These are phyloP conservation scores for Monosporascus sp. DNA, from an alignment of 2,329 filamentous ascomycete genomes.

Conservation along the genomic window DNA sequence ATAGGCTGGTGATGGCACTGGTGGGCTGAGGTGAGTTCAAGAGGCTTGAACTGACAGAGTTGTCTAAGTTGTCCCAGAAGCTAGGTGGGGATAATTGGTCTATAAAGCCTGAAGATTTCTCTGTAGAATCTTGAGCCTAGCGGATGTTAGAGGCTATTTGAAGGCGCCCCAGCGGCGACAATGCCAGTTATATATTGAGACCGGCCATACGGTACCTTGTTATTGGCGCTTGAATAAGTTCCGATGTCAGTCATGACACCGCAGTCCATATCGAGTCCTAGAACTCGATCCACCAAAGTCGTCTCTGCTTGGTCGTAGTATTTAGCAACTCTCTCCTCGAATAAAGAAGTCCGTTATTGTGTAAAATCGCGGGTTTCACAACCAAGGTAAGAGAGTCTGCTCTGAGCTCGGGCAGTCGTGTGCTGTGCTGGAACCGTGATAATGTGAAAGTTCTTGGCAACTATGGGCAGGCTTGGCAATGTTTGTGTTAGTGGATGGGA, in stretches of 20 bases:
- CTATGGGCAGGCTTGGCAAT: neutral
- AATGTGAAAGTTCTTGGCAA: neutral
- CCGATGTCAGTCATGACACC: conserved; percentile 31
- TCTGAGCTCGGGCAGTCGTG: too few species aligned
- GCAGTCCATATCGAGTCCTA: conserved; percentile 29
- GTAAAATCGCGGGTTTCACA: neutral
- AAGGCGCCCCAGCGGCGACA: conserved; percentile 4
- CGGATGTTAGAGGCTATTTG: conserved; percentile 11
- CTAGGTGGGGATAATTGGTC: conserved; percentile 25
- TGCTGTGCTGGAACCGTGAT: neutral
- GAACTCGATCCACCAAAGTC: conserved; percentile 15
- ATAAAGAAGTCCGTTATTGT: conserved; percentile 1
- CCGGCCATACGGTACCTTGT: conserved; percentile 21
- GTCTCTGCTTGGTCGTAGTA: conserved; percentile 1
- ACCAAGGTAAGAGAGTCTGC: neutral
- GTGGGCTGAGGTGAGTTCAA: conserved; percentile 22
- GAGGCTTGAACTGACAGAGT: conserved; percentile 22
- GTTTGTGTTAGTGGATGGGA: neutral
- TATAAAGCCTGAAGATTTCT: conserved; percentile 25
- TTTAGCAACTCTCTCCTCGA: conserved; percentile 9
- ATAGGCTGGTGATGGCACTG: conserved; percentile 21
- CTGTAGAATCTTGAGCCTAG: conserved; percentile 24
- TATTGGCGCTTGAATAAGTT: conserved; percentile 26
- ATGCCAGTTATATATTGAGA: conserved; percentile 2
- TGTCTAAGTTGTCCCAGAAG: conserved; percentile 29